A percentile compares a stretch with the other conserved stretches of the same genome.
These are phyloP conservation scores for Knoxdaviesia capensis DNA, from an alignment of 2,329 filamentous ascomycete species.

Conservation along the genomic window DNA sequence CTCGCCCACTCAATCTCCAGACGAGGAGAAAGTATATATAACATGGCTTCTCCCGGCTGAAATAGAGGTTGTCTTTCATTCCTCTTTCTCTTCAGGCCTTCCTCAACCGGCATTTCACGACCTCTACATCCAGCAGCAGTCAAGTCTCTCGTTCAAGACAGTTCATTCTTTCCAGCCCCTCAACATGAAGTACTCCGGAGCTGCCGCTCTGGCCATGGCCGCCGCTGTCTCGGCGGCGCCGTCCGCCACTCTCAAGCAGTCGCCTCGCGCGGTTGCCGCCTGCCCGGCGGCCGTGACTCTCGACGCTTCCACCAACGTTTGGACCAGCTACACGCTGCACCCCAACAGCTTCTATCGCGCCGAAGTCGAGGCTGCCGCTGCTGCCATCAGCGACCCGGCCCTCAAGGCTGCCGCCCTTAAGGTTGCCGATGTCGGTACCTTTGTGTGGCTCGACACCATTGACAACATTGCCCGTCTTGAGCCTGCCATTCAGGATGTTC, in stretches of 20 bases:
- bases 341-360: conserved; percentile 15
- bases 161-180: background rate
- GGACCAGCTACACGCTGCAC: conserved; percentile 17
- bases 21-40: too few relatives aligned
- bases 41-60: too few relatives aligned
- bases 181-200: conserved; percentile 17
- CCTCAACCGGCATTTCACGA: too few relatives aligned
- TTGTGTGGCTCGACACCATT: conserved; percentile 21
- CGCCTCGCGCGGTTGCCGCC: conserved; percentile 10
- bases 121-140: too few relatives aligned
- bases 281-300: conserved; percentile 17
- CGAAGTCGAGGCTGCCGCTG: conserved; percentile 16
- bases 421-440: conserved; percentile 18
- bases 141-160: too few relatives aligned
- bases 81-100: too few relatives aligned
- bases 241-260: conserved; percentile 9
- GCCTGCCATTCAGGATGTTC: conserved; percentile 14
- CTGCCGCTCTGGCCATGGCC: conserved; percentile 15
- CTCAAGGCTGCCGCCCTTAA: conserved; percentile 12
- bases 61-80: too few relatives aligned
- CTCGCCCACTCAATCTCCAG: too few relatives aligned
- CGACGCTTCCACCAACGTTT: conserved; percentile 18
- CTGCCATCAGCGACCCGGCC: conserved; percentile 10
- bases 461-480: conserved; percentile 16
- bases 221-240: conserved; percentile 14